Evolutionary conservation across 2,329 filamentous ascomycete genomes (phyloP), one percentile per base, ranked within the genome.

Genomic region (Biscogniauxia sp.): DNA sequence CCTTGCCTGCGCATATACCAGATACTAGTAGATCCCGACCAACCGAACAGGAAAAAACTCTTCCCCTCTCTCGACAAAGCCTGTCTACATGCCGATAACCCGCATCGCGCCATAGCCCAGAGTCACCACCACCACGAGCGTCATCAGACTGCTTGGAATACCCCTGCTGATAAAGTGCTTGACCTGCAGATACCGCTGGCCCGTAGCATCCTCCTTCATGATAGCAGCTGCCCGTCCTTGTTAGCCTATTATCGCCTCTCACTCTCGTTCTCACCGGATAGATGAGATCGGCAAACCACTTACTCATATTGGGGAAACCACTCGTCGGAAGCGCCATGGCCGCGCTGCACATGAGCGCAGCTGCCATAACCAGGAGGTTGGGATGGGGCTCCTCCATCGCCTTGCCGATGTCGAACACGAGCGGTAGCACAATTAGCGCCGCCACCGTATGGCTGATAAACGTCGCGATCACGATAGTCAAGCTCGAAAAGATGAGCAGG

Each of bases 221-320:
- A 99, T 98, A 3, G 95, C 95, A 72, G 95, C 72, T 74, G 56
- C 45, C 23, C 50, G 57, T 41, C 5, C 23, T 23, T 23, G 53
- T 68, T 53, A 69, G 69, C 57, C 51, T 54, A 23, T 49, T 37
- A n/a, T 56, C 51, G 52, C 26, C 23, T 13, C 19, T 55, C 23
- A 20, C 19, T 15, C 32, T 17, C 9, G 23, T 19, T 3, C 20
- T 6, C 28, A 32, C 28, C 7, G 19, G 17, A 19, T 20, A 2
- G 26, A 45, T n/a, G 17, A 5, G 26, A 45, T n/a, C 57, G 11
- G 52, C 25, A 23, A 50, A 55, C 54, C 45, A 90, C 93, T 83
- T 86, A 97, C 93, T 99, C 95, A 99, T 99, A 69, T 99, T 99
- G 1, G 95, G 95, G 79, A 99, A 99, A 8, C 95, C 96, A 73